These are phyloP conservation scores for Pythium coloratum DNA, from an alignment of 352 stramenopile species.

Conservation along the genomic window DNA sequence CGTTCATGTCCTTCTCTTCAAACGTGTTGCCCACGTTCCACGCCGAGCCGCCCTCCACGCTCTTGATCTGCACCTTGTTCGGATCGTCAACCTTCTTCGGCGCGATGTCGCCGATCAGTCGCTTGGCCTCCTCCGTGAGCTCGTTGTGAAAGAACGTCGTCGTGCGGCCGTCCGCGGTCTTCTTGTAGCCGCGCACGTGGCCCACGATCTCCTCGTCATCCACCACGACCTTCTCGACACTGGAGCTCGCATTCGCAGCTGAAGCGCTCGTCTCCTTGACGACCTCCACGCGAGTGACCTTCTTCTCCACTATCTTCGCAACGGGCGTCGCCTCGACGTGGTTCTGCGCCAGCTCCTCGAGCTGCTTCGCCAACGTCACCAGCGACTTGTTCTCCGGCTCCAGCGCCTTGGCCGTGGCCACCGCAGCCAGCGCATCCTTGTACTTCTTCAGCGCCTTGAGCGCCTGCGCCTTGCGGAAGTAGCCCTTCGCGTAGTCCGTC, in stretches of 20 bases:
- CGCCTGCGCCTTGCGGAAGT: slow-evolving; percentile 82
- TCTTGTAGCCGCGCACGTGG: slow-evolving; percentile 94
- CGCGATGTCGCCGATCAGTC: slow-evolving; percentile 96
- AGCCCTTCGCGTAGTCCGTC: slow-evolving; percentile 76
- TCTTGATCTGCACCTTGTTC: slow-evolving; percentile 81
- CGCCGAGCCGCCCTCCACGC: slow-evolving; percentile 79
- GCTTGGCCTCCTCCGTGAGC: slow-evolving; percentile 95
- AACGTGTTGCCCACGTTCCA: slow-evolving; percentile 96
- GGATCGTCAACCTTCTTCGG: slow-evolving; percentile 81
- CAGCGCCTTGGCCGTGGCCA: slow-evolving; percentile 61
- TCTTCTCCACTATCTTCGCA: slow-evolving; percentile 39
- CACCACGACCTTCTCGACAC: slow-evolving; percentile 36
- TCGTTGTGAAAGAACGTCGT: slow-evolving; percentile 99
- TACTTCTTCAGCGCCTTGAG: slow-evolving; percentile 70
- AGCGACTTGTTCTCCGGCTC: slow-evolving; percentile 81
- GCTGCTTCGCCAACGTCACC: slow-evolving; percentile 55
- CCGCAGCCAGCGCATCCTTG: slow-evolving; percentile 55
- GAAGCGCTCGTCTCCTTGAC: slow-evolving; percentile 25
- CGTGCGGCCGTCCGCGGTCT: slow-evolving; percentile 94
- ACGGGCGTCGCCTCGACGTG: slow-evolving; percentile 44
- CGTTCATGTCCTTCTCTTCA: slow-evolving; percentile 91
- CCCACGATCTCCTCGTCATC: slow-evolving; percentile 67
- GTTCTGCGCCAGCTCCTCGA: slow-evolving; percentile 61
- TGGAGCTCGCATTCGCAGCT: slow-evolving; percentile 1
- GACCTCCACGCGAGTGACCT: slow-evolving; percentile 59